Conservation (phyloP, 1,284 basidiomycete genomes). For the Meripilus lineatus region DNA sequence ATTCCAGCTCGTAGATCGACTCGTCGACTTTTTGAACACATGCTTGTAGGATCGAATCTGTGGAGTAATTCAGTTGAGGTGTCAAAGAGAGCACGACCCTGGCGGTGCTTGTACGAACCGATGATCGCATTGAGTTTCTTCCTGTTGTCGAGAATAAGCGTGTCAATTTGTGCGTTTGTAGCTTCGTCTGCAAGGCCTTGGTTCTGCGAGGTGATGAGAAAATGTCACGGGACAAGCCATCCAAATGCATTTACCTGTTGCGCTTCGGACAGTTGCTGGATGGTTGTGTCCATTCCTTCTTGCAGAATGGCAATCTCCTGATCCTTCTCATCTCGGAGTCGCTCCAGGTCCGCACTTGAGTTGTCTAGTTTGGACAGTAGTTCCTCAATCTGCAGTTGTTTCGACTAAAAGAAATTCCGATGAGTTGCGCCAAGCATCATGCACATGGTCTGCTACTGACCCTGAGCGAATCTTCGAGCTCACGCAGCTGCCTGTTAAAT, state of each 20-base stretch:
- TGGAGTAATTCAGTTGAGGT: slow-evolving; percentile 6
- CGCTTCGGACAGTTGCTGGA: slow-evolving; percentile 85
- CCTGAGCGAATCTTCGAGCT: slow-evolving; percentile 91
- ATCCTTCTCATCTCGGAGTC: slow-evolving; percentile 91
- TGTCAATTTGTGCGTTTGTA: slow-evolving; percentile 95
- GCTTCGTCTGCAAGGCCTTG: slow-evolving; percentile 86
- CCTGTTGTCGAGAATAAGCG: slow-evolving; percentile 92
- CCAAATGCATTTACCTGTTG: slow-evolving; percentile 57
- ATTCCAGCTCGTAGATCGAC: slow-evolving; percentile 95
- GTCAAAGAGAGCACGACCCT: not conserved
- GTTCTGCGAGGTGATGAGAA: slow-evolving; percentile 40
- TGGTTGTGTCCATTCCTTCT: slow-evolving; percentile 93
- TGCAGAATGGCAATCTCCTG: slow-evolving; percentile 95
- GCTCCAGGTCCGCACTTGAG: slow-evolving; percentile 72
- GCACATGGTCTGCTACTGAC: no score
- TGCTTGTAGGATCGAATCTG: slow-evolving; percentile 95
- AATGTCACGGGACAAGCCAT: slow-evolving; percentile 2
- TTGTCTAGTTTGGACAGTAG: slow-evolving; percentile 77
- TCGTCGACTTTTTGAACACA: slow-evolving; percentile 98
- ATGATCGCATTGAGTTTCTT: slow-evolving; percentile 99
- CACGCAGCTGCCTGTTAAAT: slow-evolving; percentile 94
- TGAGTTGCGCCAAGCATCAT: no score
- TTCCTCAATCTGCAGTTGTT: slow-evolving; percentile 94
- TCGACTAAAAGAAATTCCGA: slow-evolving; percentile 55
- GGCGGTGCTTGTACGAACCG: slow-evolving; percentile 41